Evolutionary conservation across 495 filamentous ascomycete species (phyloP).

Genomic region (Aspergillus hancockii): DNA sequence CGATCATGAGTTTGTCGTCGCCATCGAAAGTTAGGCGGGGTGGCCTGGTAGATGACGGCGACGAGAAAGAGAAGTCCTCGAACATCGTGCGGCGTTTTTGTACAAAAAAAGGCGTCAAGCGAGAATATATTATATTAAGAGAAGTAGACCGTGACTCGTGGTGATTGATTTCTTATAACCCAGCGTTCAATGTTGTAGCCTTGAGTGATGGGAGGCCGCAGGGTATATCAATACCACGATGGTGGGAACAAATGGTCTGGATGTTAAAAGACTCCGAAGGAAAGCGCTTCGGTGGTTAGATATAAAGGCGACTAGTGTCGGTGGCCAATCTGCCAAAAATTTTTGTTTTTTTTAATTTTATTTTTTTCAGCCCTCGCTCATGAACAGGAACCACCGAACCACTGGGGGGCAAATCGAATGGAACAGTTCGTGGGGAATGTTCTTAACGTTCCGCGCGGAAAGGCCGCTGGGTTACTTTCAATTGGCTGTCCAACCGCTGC

Average conservation of each 20-base stretch:
- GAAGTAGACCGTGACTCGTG: not conserved
- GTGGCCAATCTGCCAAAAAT: constrained; percentile 5
- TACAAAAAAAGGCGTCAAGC: not conserved
- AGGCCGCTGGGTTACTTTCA: not conserved
- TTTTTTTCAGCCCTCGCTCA: not conserved
- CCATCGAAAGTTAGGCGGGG: constrained; percentile 4
- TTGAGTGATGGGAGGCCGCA: not conserved
- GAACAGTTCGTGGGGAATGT: constrained; percentile 4
- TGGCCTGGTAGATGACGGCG: constrained; percentile 4
- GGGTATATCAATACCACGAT: not conserved
- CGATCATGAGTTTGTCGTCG: constrained; percentile 7
- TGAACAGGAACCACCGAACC: constrained; percentile 2
- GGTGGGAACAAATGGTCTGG: not conserved
- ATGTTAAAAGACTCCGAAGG: not conserved
- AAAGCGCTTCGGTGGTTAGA: not conserved
- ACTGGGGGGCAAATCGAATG: constrained; percentile 6
- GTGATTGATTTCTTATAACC: not conserved
- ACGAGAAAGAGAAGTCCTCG: constrained; percentile 12
- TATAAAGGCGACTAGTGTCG: not conserved
- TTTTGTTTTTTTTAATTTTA: constrained; percentile 2
- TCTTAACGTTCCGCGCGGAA: constrained; percentile 7
- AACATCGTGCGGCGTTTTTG: constrained; percentile 4
- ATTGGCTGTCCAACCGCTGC: constrained; percentile 2
- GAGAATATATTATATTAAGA: not conserved
- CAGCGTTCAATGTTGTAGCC: not conserved